Base-by-base conservation (phyloP, 2,329 filamentous ascomycete genomes). In the Pseudophaeomoniella oleicola region DNA sequence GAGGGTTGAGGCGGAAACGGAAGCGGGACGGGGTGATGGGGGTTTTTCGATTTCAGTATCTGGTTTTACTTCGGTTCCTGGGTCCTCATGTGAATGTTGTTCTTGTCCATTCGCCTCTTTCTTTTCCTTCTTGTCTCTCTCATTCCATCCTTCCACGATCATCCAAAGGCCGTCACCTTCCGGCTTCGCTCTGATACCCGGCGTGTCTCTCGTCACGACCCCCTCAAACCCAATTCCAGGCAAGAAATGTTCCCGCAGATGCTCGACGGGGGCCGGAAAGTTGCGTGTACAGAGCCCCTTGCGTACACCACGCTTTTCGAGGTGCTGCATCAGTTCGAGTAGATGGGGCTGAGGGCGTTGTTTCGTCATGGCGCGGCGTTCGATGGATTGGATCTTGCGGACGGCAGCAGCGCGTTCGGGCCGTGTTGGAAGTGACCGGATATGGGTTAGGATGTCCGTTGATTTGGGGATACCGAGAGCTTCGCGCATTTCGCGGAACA, bases 231-330 rank as follows among this genome's bases (percentile, higher is more conserved):
- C 35, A 15, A 43, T 38, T 19, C 41, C 46, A 10, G 39, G 36
- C 37, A 47, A 31, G 36, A 41, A 39, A 14, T 34, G 47, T 15
- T 39, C 36, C 30, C 46, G 47, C 32, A 65, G 51, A 48, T 63
- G 56, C 16, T 49, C 51, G 16, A 65, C 62, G 1, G 62, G 62
- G 12, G 55, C 47, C 64, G 88, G 83, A 51, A 94, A 96, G 63
- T 98, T 96, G 51, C 90, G 72, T 2, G 90, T 96, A 61, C 87
- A 94, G 44, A 96, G 86, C 12, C 74, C 88, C 57, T 92, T 90
- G 46, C 65, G 74, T 19, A 94, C 55, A 4, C 60, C 57, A 17
- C 70, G 69, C 4, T 59, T 51, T 35, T 90, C 78, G 13, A 96
- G 74, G 55, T 90, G 93, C 39, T 72, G 61, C 82, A 96, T 94